Evolutionary conservation across 164 flowering plant genomes (phyloP), one percentile per base, ranked within the genome.

Genomic region (Vitis cinerea): DNA sequence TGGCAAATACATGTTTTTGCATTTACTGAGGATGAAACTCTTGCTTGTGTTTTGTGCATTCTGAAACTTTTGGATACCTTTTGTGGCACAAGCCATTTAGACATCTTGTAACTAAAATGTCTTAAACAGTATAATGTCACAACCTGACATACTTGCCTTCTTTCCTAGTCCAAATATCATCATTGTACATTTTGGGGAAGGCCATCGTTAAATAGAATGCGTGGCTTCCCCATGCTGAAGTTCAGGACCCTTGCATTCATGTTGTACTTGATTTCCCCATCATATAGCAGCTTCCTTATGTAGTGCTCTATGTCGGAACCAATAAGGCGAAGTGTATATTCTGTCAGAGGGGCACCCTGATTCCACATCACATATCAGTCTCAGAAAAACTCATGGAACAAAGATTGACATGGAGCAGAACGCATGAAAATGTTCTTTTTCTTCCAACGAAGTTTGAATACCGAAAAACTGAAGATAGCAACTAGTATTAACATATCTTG

Each of bases 211-310:
- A 87, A 81, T 16, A 77, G 70, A 57, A 94, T 74, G 0, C 93
- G 79, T 0, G 97, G 98, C 78, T 94, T 94, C 23, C 98, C 98
- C 96, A 91, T 90, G 83, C 97, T 92, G 86, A 94, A 94, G 75
- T 94, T 94, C 54, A 94, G 89, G 23, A 81, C 85, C 63, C 84
- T 83, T 9, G 92, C 87, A 60, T 92, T 82, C 98, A 91, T 90
- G 82, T 92, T 94, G 90, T 94, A 94, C 44, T 84, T 87, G 61
- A 94, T 94, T 66, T 85, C 92, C 54, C 97, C 97, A 67, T 89
- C 88, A 56, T 83, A 87, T 16, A 92, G 72, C 80, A 92, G 53
- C 84, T 91, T 93, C 69, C 97, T 77, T 70, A 93, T 93, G 85
- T 85, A 88, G 78, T 93, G 96, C 74, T 93, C 98, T 59, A 93